Conservation (phyloP, 2,329 filamentous ascomycete genomes). For the Chaetomiaceae sp. region DNA sequence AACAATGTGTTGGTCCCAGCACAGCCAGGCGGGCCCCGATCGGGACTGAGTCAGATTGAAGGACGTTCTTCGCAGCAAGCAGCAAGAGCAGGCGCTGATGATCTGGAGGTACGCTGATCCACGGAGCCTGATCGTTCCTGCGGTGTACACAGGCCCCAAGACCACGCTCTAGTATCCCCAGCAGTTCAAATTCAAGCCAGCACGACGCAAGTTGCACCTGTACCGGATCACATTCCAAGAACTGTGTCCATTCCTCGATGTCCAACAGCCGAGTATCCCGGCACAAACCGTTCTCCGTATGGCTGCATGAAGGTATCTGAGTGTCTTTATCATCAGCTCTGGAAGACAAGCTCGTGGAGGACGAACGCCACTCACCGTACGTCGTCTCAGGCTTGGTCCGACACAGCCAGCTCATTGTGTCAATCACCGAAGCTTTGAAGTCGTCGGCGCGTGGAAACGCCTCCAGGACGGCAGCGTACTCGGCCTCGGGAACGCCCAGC, state of each 20-base stretch:
- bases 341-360: background rate
- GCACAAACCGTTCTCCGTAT: background rate
- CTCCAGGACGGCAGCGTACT: background rate
- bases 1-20: too few relatives aligned
- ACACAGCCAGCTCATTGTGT: background rate
- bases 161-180: too few relatives aligned
- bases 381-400: background rate
- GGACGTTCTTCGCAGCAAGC: too few relatives aligned
- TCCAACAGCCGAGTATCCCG: background rate
- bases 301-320: background rate
- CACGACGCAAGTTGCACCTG: background rate
- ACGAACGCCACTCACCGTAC: background rate
- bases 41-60: too few relatives aligned
- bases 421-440: background rate
- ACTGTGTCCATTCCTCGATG: background rate
- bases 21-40: too few relatives aligned
- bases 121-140: too few relatives aligned
- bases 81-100: too few relatives aligned
- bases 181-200: too few relatives aligned
- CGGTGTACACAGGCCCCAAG: too few relatives aligned
- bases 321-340: too few relatives aligned
- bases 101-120: too few relatives aligned
- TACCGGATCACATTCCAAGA: background rate
- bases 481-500: background rate
- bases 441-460: background rate